A percentile compares a stretch with the other conserved stretches of the same genome.
These are phyloP conservation scores for Fraxinus cuspidata DNA, from an alignment of 257 asterid species.

Conservation along the genomic window DNA sequence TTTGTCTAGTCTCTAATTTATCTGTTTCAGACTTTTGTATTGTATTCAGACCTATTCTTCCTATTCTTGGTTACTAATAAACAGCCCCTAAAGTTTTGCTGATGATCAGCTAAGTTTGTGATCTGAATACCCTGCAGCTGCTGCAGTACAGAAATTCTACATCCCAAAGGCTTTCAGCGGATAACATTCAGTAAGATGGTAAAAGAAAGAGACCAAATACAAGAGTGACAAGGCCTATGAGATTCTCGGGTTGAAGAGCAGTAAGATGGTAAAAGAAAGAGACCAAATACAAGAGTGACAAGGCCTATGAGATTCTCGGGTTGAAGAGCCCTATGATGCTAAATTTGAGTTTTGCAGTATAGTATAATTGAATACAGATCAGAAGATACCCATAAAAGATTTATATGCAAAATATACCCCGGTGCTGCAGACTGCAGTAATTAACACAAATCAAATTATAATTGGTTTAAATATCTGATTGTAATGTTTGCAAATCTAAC, in stretches of 20 bases:
- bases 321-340: background rate
- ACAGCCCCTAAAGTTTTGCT: background rate
- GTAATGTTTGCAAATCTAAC: background rate
- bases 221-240: background rate
- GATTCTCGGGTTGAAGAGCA: background rate
- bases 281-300: background rate
- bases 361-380: background rate
- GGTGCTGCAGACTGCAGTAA: no score
- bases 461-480: background rate
- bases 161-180: background rate
- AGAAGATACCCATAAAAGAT: background rate
- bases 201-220: background rate
- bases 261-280: background rate
- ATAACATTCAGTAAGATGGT: background rate
- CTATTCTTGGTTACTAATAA: background rate
- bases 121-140: background rate
- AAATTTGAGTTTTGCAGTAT: background rate
- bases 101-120: background rate
- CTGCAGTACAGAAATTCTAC: background rate
- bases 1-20: no score
- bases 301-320: background rate
- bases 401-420: background rate
- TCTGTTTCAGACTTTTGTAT: background rate
- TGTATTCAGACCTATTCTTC: background rate
- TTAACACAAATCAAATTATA: background rate